Conservation (phyloP, 2,329 filamentous ascomycete genomes). For the Didymosphaeria variabile region DNA sequence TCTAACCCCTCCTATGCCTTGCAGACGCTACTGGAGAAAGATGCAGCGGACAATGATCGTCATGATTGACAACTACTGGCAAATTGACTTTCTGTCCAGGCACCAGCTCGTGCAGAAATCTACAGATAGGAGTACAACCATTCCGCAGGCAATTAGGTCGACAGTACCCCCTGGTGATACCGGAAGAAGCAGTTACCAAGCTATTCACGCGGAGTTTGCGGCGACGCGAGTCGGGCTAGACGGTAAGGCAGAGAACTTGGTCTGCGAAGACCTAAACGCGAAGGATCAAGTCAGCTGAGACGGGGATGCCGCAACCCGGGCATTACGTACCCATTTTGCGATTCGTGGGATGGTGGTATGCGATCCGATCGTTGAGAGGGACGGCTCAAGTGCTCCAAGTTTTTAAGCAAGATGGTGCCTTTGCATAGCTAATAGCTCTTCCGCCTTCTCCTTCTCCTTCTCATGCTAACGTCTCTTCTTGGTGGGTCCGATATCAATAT, state of each 20-base stretch:
- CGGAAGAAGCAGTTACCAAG: conserved; percentile 32
- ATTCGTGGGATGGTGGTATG: neutral
- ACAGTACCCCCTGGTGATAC: conserved; percentile 36
- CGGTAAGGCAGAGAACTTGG: too few species aligned
- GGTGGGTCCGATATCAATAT: too few species aligned
- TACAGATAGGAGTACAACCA: conserved; percentile 12
- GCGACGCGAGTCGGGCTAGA: neutral
- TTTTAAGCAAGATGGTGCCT: neutral
- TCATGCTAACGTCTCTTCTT: too few species aligned
- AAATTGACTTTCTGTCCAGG: conserved; percentile 21
- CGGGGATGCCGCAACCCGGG: too few species aligned
- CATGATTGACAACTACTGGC: conserved; percentile 20
- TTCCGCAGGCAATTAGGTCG: conserved; percentile 10
- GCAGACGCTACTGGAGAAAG: conserved; percentile 25
- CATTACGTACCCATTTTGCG: too few species aligned
- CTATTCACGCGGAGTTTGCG: conserved; percentile 5
- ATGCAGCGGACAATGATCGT: conserved; percentile 21
- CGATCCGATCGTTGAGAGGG: neutral
- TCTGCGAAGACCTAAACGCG: too few species aligned
- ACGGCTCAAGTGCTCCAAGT: neutral
- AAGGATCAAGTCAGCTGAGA: too few species aligned
- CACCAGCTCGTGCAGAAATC: conserved; percentile 23
- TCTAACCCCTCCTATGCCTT: neutral
- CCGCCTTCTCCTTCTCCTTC: too few species aligned
- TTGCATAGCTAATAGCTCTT: too few species aligned